Conservation (phyloP, 2,329 filamentous ascomycete species). For the Pseudogymnoascus sp. region DNA sequence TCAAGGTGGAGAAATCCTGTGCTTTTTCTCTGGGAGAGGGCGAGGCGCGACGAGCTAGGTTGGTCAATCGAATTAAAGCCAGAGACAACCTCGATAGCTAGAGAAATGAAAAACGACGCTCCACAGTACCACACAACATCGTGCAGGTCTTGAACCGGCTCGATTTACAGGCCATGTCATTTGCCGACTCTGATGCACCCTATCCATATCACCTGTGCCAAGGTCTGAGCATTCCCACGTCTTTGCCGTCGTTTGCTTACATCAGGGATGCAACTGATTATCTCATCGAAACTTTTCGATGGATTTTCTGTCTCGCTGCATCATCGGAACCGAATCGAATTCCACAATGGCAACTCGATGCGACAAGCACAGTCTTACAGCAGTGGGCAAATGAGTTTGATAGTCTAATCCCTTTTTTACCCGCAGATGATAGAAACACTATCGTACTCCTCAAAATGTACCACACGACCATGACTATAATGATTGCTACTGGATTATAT, state of each 20-base stretch:
- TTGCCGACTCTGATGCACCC: not conserved
- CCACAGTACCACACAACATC: conserved; percentile 12
- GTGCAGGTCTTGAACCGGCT: conserved; percentile 13
- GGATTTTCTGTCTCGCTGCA: conserved; percentile 13
- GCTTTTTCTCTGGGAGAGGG: not conserved
- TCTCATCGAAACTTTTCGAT: conserved; percentile 11
- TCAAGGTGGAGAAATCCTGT: not conserved
- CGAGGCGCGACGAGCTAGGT: not conserved
- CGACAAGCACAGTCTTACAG: not conserved
- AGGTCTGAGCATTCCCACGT: not conserved
- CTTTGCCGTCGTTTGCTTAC: not conserved
- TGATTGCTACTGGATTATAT: conserved; percentile 11
- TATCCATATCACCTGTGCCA: not conserved
- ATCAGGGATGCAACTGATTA: conserved; percentile 10
- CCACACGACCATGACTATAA: conserved; percentile 11
- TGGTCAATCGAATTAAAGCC: not conserved
- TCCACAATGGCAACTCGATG: conserved; percentile 9
- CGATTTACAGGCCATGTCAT: conserved; percentile 11
- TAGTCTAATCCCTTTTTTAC: not conserved
- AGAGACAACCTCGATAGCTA: not conserved
- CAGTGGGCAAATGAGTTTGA: not conserved
- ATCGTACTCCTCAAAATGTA: conserved; percentile 13
- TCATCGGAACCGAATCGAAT: conserved; percentile 11
- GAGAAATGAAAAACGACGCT: not conserved
- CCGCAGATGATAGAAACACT: not conserved